phyloP scores from a whole-genome alignment of 805 yeast species.

The Ogataea siamensis region DNA sequence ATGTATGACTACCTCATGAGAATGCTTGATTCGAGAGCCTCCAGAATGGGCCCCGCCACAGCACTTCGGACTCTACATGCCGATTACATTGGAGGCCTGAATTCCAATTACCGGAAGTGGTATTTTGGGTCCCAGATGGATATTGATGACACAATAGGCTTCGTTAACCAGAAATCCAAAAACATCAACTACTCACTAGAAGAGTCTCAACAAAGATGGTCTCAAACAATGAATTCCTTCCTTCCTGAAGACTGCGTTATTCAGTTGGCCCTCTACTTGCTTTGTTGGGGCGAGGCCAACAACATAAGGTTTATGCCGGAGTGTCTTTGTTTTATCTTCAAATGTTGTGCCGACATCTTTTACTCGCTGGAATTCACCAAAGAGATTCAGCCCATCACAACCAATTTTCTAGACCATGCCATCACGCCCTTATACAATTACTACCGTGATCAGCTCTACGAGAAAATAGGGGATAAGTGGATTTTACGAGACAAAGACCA shows the following conservation, averaged over 20 bases:
- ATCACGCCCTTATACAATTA: conserved; percentile 73
- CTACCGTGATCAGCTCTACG: conserved; percentile 55
- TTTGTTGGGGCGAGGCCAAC: conserved; percentile 91
- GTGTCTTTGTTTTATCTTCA: conserved; percentile 79
- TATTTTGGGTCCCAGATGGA: conserved; percentile 73
- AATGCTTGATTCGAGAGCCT: conserved; percentile 64
- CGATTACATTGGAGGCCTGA: conserved; percentile 71
- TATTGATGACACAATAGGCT: conserved; percentile 48
- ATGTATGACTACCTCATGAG: conserved; percentile 66
- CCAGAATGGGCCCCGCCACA: conserved; percentile 54
- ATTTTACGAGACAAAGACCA: conserved; percentile 61
- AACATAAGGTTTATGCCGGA: conserved; percentile 87
- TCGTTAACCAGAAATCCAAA: conserved; percentile 28
- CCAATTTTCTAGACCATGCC: conserved; percentile 58
- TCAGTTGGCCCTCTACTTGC: conserved; percentile 66
- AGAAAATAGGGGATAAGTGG: conserved; percentile 41
- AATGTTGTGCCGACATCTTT: conserved; percentile 71
- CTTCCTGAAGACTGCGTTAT: conserved; percentile 52
- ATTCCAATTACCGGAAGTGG: conserved; percentile 72
- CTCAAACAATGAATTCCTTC: conserved; percentile 45
- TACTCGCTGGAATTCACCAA: conserved; percentile 45
- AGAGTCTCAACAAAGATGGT: conserved; percentile 52
- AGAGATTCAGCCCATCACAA: conserved; percentile 30
- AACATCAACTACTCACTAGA: conserved; percentile 31
- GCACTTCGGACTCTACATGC: conserved; percentile 65